A percentile compares a stretch with the other conserved stretches of the same genome.
Evolutionary conservation across 116 monocot species (phyloP).

Genomic region (Thalassia testudinum): DNA sequence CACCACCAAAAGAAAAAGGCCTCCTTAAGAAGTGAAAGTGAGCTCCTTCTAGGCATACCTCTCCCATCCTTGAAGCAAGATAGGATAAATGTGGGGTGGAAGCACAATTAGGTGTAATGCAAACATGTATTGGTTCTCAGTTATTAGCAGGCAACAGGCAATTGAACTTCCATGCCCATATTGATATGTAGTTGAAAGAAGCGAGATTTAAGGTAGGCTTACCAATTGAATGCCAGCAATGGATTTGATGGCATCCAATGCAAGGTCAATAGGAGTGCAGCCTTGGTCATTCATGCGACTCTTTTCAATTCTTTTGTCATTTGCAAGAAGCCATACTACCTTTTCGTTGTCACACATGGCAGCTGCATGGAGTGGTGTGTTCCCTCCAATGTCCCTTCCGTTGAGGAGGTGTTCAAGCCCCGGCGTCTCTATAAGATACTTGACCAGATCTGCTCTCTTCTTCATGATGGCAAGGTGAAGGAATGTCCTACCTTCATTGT

Average conservation of each 20-base stretch:
- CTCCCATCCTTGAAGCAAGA: no score
- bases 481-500: constrained; percentile 11
- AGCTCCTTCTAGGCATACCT: no score
- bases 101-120: no score
- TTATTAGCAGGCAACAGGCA: no score
- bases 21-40: no score
- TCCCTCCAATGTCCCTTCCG: constrained; percentile 12
- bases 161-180: no score
- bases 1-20: no score
- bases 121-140: no score
- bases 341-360: background rate
- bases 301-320: constrained; percentile 3
- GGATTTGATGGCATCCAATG: background rate
- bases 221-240: background rate
- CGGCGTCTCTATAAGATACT: constrained; percentile 1
- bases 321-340: constrained; percentile 4
- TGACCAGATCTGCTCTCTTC: constrained; percentile 5
- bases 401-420: constrained; percentile 5
- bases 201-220: no score
- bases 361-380: constrained; percentile 21
- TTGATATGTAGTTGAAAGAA: no score
- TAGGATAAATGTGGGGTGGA: no score
- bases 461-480: constrained; percentile 14
- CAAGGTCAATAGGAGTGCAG: background rate
- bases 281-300: background rate